Conservation (phyloP, 148 eudicot genomes). For the Bassia scoparia region DNA sequence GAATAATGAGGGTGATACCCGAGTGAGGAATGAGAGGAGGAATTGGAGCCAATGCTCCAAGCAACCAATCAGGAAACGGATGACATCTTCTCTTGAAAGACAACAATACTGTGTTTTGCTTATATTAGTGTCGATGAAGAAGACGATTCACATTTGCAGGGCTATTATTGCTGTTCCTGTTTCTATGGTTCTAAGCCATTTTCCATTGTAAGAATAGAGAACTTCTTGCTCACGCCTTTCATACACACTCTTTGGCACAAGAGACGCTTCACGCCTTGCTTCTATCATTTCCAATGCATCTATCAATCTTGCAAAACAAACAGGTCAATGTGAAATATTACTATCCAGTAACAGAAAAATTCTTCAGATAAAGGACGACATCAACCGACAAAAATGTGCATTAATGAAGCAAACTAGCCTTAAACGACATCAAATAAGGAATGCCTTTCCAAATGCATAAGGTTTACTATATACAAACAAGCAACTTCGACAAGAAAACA, state of each 20-base stretch:
- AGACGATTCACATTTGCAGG: constrained; percentile 33
- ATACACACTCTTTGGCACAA: constrained; percentile 69
- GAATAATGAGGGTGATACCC: constrained; percentile 56
- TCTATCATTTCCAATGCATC: constrained; percentile 97
- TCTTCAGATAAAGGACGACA: not conserved
- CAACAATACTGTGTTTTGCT: constrained; percentile 62
- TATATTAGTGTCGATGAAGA: constrained; percentile 45
- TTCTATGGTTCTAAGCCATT: constrained; percentile 73
- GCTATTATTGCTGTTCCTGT: constrained; percentile 24
- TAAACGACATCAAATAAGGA: not conserved
- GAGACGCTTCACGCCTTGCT: constrained; percentile 89
- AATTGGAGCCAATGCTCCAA: constrained; percentile 94
- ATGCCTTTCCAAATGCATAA: not conserved
- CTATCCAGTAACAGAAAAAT: not conserved
- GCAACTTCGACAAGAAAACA: not conserved
- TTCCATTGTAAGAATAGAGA: constrained; percentile 75
- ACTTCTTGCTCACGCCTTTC: constrained; percentile 89
- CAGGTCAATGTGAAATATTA: too few species aligned
- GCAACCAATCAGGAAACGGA: constrained; percentile 90
- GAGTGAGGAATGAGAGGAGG: constrained; percentile 71
- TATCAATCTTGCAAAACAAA: constrained; percentile 56
- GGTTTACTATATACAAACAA: not conserved
- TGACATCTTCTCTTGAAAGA: constrained; percentile 84
- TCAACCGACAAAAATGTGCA: not conserved
- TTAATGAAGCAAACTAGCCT: not conserved